These are phyloP conservation scores for Luzula sylvatica DNA, from an alignment of 176 grass and related monocot genomes.

Conservation along the genomic window DNA sequence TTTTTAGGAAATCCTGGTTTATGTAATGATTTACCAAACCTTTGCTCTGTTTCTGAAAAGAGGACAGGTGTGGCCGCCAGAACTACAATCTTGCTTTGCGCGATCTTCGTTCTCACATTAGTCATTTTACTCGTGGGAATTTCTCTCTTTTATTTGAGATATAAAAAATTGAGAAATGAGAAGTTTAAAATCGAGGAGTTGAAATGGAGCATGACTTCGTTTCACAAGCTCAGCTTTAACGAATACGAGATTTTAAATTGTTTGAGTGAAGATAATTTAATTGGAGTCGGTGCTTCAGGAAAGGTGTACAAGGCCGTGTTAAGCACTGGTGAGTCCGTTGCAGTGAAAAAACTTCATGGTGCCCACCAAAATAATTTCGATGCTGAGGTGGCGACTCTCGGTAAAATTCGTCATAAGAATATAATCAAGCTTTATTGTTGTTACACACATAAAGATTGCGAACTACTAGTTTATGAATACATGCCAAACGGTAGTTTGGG, in stretches of 20 bases:
- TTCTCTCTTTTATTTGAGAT: conserved; percentile 9
- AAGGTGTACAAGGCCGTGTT: conserved; percentile 23
- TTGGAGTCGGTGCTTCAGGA: conserved; percentile 15
- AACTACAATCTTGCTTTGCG: conserved; percentile 1
- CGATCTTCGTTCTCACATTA: conserved; percentile 12
- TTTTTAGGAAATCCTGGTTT: conserved; percentile 80
- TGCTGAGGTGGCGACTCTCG: conserved; percentile 21
- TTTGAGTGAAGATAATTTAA: conserved; percentile 21
- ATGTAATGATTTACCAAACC: conserved; percentile 24
- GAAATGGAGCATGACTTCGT: conserved; percentile 12
- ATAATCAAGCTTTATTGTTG: conserved; percentile 78
- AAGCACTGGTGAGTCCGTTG: conserved; percentile 9
- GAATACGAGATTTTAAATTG: conserved; percentile 17
- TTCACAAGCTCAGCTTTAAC: conserved; percentile 22
- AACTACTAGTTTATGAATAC: conserved; percentile 80
- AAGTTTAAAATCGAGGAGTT: conserved; percentile 6
- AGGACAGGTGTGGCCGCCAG: neutral
- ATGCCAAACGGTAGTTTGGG: conserved; percentile 95
- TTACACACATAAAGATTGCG: conserved; percentile 19
- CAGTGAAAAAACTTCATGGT: conserved; percentile 13
- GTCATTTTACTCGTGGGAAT: conserved; percentile 10
- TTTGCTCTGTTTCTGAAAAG: neutral
- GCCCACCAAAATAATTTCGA: conserved; percentile 15
- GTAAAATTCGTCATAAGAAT: conserved; percentile 71
- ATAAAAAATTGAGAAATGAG: conserved; percentile 9